Base-by-base conservation (phyloP, 2,329 filamentous ascomycete genomes). In the Pleurostoma richardsiae region DNA sequence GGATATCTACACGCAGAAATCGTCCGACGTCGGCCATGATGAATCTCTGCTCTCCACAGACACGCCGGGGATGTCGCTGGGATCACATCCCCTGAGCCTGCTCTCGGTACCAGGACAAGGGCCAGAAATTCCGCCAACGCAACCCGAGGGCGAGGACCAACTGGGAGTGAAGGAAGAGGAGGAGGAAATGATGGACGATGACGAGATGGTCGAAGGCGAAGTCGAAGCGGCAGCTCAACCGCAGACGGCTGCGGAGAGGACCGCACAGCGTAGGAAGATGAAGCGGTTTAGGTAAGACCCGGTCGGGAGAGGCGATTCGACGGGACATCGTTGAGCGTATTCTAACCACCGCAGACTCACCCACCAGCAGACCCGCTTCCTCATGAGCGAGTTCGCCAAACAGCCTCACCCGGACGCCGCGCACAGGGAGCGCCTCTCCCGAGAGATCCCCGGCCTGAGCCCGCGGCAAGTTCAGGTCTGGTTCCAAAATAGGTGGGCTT, bases 301-400 rank as follows among this genome's bases (percentile, higher is more conserved):
- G 19, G 19, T 19, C 19, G 19, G 19, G 19, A 19, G 19, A 19
- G 19, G 19, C 19, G 19, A 19, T 19, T 19, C 19, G 19, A 19
- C 19, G 19, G 19, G 19, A 2, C 19, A 19, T 19, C 19, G 19
- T 19, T 19, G 19, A 19, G 19, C 19, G 19, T 19, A 19, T 19
- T 8, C 33, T 36, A n/a, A 36, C 33, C 33, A 8, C 33, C 33
- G 33, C 58, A 95, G 91, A 55, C 82, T 97, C 54, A 96, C 91
- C 1, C 91, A 96, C 66, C 92, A 94, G 58, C 92, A 97, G 74
- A 96, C 92, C n/a, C 85, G 92, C 10, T 97, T 95, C 59, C 73
- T 97, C 47, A 95, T 96, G 90, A 96, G 89, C 67, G 91, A 97
- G 64, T 97, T 96, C 60, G 88, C 90, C 48, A 90, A 94, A 58